These are phyloP conservation scores for Arabidopsis suecica DNA, from an alignment of 345 rosid species.

Conservation along the genomic window DNA sequence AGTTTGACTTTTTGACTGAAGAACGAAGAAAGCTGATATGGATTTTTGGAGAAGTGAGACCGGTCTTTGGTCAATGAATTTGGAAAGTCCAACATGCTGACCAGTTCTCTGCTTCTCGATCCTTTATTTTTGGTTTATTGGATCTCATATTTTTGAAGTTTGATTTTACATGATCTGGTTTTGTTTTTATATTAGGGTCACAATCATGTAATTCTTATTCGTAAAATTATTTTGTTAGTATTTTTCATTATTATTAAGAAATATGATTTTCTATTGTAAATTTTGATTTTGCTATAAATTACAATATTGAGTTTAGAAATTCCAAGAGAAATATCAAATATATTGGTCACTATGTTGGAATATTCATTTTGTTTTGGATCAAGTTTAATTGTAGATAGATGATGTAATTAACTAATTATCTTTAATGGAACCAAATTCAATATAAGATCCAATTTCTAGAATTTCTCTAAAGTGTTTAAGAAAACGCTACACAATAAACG, in stretches of 20 bases:
- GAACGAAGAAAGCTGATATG: conserved; percentile 37
- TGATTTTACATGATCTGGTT: conserved; percentile 1
- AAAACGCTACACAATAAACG: neutral
- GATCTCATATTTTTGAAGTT: neutral
- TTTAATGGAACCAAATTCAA: neutral
- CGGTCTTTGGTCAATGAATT: conserved; percentile 46
- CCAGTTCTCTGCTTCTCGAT: conserved; percentile 46
- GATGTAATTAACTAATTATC: neutral
- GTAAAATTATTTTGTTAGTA: neutral
- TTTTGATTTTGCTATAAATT: neutral
- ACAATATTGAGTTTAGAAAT: neutral
- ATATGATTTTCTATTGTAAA: neutral
- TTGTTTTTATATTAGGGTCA: neutral
- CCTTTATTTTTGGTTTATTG: conserved; percentile 15
- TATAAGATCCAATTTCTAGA: neutral
- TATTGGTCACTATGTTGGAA: neutral
- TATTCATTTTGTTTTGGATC: neutral
- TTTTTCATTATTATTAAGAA: neutral
- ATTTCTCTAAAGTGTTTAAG: neutral
- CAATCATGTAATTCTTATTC: neutral
- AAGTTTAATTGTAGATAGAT: neutral
- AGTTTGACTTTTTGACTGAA: conserved; percentile 44
- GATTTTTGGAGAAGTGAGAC: conserved; percentile 35
- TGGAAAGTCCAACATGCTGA: conserved; percentile 49
- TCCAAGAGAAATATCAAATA: neutral